A percentile compares a stretch with the other conserved stretches of the same genome.
These are phyloP conservation scores for Nakaseomyces kungkrabaensis DNA, from an alignment of 1,139 yeast genomes.

Conservation along the genomic window DNA sequence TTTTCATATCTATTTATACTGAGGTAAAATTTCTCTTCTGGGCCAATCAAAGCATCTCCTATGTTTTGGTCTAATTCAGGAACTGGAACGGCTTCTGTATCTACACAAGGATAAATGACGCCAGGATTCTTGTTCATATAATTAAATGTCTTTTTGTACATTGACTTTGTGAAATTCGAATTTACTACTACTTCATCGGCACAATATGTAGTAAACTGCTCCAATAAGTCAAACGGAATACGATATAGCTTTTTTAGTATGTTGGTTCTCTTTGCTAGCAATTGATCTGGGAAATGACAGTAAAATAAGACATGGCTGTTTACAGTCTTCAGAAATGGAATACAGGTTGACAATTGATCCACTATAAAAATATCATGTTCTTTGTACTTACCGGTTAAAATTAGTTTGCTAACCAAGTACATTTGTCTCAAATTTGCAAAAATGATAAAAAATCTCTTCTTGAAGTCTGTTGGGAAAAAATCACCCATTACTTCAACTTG, in stretches of 20 bases:
- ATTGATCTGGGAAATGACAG: conserved; percentile 93
- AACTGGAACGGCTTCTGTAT: conserved; percentile 24
- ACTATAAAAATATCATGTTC: conserved; percentile 65
- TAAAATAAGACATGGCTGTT: conserved; percentile 53
- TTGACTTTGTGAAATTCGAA: conserved; percentile 66
- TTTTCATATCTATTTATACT: conserved; percentile 85
- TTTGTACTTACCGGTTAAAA: conserved; percentile 39
- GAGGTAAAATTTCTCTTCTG: conserved; percentile 37
- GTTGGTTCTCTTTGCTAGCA: conserved; percentile 53
- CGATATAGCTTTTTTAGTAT: conserved; percentile 57
- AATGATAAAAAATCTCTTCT: conserved; percentile 62
- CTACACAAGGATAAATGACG: conserved; percentile 87
- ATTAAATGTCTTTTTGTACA: conserved; percentile 57
- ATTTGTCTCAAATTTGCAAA: conserved; percentile 82
- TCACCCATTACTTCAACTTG: conserved; percentile 73
- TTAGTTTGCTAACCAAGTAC: conserved; percentile 45
- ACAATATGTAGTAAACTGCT: conserved; percentile 66
- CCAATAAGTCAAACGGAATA: conserved; percentile 69
- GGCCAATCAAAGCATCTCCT: conserved; percentile 12
- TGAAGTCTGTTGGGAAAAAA: conserved; percentile 58
- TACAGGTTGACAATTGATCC: conserved; percentile 80
- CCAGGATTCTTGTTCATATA: conserved; percentile 37
- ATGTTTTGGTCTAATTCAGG: conserved; percentile 16
- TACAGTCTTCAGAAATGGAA: conserved; percentile 59
- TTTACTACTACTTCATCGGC: conserved; percentile 82